Conservation (phyloP, 192 early-diverging fungal species). For the Entomortierella parvispora region DNA sequence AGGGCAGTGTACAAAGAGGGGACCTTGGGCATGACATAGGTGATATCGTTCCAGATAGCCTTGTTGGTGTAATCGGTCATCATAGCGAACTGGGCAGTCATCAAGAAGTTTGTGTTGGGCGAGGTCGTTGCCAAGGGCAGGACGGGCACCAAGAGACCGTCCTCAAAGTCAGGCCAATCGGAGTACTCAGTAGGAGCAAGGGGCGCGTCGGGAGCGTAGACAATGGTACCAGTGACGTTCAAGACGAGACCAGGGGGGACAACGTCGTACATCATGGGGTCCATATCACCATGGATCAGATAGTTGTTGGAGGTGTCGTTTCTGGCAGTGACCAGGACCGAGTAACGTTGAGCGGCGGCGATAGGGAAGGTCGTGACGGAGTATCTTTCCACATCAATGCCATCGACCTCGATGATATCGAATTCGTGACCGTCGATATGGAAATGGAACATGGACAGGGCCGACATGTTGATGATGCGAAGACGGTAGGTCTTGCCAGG, state of each 20-base stretch:
- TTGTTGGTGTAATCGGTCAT: conserved; percentile 75
- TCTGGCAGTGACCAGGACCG: conserved; percentile 72
- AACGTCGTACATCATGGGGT: conserved; percentile 76
- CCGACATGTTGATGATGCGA: conserved; percentile 79
- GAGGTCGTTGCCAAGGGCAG: conserved; percentile 39
- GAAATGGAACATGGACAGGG: conserved; percentile 73
- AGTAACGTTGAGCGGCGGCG: conserved; percentile 69
- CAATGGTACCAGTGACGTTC: conserved; percentile 67
- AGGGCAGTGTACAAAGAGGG: conserved; percentile 68
- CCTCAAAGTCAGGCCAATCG: conserved; percentile 60
- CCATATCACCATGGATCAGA: conserved; percentile 75
- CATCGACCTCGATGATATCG: conserved; percentile 79
- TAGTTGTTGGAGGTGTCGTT: conserved; percentile 70
- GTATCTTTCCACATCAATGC: conserved; percentile 59
- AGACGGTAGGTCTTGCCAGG: conserved; percentile 82
- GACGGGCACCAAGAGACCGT: conserved; percentile 59
- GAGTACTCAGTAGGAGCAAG: conserved; percentile 16
- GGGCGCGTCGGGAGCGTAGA: conserved; percentile 51
- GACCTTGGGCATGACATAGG: conserved; percentile 66
- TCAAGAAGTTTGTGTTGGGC: conserved; percentile 55
- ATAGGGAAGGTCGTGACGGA: conserved; percentile 52
- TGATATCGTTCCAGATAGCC: conserved; percentile 77
- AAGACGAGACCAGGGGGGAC: conserved; percentile 61
- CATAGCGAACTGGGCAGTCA: conserved; percentile 70
- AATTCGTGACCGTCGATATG: conserved; percentile 82